Evolutionary conservation across 2,329 filamentous ascomycete species (phyloP).

Genomic region (Penicillium italicum): DNA sequence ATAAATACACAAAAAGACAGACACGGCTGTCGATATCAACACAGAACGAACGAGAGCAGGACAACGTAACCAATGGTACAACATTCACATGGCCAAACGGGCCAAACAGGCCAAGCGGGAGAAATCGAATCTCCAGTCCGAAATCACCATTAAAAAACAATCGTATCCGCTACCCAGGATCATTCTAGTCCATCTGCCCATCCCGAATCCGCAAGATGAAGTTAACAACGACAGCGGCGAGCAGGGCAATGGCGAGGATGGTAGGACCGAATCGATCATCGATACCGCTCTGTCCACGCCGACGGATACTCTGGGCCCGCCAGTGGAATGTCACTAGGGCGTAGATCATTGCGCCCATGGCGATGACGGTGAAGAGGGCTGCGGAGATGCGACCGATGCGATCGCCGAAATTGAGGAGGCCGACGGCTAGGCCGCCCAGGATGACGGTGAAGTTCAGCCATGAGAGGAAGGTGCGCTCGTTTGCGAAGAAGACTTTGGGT

Average conservation of each 20-base stretch:
- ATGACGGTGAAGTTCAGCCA: conserved; percentile 99
- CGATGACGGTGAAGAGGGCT: conserved; percentile 88
- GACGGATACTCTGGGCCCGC: conserved; percentile 87
- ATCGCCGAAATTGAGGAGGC: conserved; percentile 97
- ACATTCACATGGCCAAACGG: not conserved
- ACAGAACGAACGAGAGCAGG: not conserved
- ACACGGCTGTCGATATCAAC: not conserved
- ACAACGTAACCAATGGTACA: not conserved
- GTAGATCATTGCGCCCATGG: conserved; percentile 93
- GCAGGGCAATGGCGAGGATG: conserved; percentile 77
- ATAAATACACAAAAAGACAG: not conserved
- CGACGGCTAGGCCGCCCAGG: conserved; percentile 91
- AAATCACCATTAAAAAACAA: not conserved
- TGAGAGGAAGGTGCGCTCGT: conserved; percentile 97
- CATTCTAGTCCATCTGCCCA: conserved; percentile 16
- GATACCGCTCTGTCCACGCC: conserved; percentile 89
- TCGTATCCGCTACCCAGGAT: not conserved
- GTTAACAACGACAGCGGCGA: conserved; percentile 91
- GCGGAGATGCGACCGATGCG: conserved; percentile 89
- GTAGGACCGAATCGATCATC: conserved; percentile 95
- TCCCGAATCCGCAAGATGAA: conserved; percentile 68
- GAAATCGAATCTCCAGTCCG: not conserved
- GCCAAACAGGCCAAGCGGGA: not conserved
- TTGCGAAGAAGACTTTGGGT: conserved; percentile 99
- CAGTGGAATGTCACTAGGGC: conserved; percentile 95